Evolutionary conservation across 2,329 filamentous ascomycete genomes (phyloP), one percentile per base, ranked within the genome.

Genomic region (Leptodontidium sp.): DNA sequence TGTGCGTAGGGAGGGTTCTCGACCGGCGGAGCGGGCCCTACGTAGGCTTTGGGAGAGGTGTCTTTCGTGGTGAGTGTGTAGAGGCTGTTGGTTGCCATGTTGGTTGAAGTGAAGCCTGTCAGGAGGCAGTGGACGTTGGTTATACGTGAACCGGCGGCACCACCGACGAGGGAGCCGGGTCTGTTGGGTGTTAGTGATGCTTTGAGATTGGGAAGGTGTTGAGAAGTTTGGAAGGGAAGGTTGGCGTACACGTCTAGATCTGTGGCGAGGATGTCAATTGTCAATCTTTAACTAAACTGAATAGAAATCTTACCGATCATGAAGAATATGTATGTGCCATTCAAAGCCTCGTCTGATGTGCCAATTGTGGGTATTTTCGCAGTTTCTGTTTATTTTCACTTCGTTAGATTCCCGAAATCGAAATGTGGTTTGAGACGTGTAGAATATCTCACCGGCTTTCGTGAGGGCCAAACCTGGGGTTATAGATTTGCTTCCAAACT

Each of bases 321-420:
- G 35, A 72, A 32, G 26, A 69, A 72, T 2, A 70, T 65, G 38
- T 70, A 72, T 7, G 68, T 68, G 14, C 67, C 68, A 43, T 52
- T 59, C 43, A 72, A 43, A 4, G 63, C 49, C 5, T 61, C 43
- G 53, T 69, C 65, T 7, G 65, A 40, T 2, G 67, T 70, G 7
- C 70, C 70, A 38, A 72, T 62, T 9, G 64, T 72, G n/a, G 70
- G 68, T 9, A 57, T 55, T 17, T 57, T 70, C 5, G 50, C 63
- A 9, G 66, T 68, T 29, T 66, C 69, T 68, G 14, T 49, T 11
- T 7, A 52, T 24, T 14, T 24, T 14, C 12, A 15, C 21, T n/a
- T 43, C 21, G 45, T 58, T 43, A 50, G 14, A 14, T 5, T 4
- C 15, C 12, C 40, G 32, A 14, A 21, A 43, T 17, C 38, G 35